Percentiles rank a stretch among this genome's conserved stretches.
phyloP scores from a whole-genome alignment of 139 green algal genomes.

The Ettlia oleoabundans region DNA sequence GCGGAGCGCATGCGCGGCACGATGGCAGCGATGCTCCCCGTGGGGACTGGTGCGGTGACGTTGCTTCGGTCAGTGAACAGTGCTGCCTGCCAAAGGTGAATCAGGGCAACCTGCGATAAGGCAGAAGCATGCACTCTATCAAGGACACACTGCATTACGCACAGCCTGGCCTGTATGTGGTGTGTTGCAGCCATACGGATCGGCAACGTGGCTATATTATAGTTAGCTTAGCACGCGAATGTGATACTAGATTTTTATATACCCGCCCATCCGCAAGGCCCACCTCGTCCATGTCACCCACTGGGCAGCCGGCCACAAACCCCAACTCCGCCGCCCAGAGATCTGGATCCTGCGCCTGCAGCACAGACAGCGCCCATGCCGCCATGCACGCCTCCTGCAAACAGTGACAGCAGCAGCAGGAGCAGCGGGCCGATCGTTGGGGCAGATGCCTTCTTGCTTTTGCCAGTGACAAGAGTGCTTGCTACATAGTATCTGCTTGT shows the following conservation, averaged over 20 bases:
- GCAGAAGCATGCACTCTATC: not conserved
- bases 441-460: no score
- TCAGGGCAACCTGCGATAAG: constrained; percentile 39
- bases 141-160: no score
- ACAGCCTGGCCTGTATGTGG: no score
- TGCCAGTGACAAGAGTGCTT: no score
- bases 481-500: no score
- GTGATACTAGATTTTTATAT: no score
- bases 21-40: not conserved
- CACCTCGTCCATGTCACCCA: constrained; percentile 37
- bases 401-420: no score
- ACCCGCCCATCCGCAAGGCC: no score
- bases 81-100: constrained; percentile 45
- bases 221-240: no score
- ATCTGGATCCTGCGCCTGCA: constrained; percentile 34
- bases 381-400: constrained; percentile 42
- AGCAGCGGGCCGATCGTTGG: no score
- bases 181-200: no score
- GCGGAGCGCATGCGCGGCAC: constrained; percentile 19
- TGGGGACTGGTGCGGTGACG: not conserved
- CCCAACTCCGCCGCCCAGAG: constrained; percentile 36
- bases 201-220: no score
- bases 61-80: constrained; percentile 39
- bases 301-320: constrained; percentile 6
- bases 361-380: constrained; percentile 38